Evolutionary conservation across 2,329 filamentous ascomycete species (phyloP), one percentile per base, ranked within the genome.

Genomic region (Colletotrichum sp.): DNA sequence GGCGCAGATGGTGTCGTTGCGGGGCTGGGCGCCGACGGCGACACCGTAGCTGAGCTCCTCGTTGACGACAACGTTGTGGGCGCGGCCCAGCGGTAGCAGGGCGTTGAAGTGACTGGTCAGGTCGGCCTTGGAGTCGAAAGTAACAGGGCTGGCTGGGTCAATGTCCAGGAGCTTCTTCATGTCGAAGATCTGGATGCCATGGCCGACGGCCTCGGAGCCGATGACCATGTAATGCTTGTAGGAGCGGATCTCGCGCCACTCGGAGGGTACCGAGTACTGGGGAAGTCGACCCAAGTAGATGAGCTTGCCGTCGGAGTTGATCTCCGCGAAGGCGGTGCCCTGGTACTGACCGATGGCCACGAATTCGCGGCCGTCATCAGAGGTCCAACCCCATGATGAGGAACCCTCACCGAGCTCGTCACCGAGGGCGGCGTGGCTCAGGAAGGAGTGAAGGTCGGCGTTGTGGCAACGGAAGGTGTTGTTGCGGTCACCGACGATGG

Each of bases 161-260:
- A 90, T 79, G 26, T 82, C 81, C 55, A 87, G 80, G 8, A 90
- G 84, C 83, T 88, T 91, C 79, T 85, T 89, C 88, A 92, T 86
- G 79, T 93, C 91, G 78, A 93, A 93, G 80, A 92, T 88, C 82
- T 93, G 91, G 60, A 93, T 86, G 36, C 89, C 88, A 80, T 92
- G 90, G 66, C 83, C 80, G 13, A 79, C 78, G 8, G 88, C 87
- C 79, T 85, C 84, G 70, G 82, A 84, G 32, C 84, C 84, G 52
- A 85, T 83, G 70, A 84, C 77, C 67, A 85, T 83, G 71, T 85
- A 87, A 77, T 80, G 77, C 78, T 80, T 81, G 80, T 81, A 84
- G 1, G 80, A 80, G 26, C 81, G 79, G 76, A 85, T 83, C 78
- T 85, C 83, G 16, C 82, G 79, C 83, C 83, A 85, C 43, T 79